Conservation (phyloP, 169 alveolate species). For the Eimeria tenella region DNA sequence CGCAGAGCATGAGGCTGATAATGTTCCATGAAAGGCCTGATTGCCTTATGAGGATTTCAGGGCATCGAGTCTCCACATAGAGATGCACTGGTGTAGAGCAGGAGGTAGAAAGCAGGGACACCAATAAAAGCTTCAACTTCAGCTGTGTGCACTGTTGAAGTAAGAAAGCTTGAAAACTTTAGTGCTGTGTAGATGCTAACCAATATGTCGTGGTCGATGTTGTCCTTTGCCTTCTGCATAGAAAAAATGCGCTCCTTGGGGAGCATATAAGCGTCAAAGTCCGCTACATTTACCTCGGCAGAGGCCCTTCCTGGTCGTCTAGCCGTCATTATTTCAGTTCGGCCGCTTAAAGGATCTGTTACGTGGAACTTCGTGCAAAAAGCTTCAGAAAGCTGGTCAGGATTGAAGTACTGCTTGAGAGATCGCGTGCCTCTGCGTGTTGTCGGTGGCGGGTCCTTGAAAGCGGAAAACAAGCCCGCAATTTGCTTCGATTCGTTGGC, state of each 20-base stretch:
- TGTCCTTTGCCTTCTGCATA: slow-evolving; percentile 64
- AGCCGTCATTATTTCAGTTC: slow-evolving; percentile 80
- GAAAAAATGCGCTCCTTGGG: slow-evolving; percentile 40
- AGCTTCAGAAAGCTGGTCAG: slow-evolving; percentile 76
- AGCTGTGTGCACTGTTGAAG: too few species aligned
- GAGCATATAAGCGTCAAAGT: slow-evolving; percentile 76
- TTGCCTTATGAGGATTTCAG: too few species aligned
- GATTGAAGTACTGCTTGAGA: slow-evolving; percentile 43
- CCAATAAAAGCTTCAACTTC: too few species aligned
- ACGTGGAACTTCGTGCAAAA: slow-evolving; percentile 77
- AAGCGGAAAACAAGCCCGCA: not conserved
- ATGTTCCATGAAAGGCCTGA: too few species aligned
- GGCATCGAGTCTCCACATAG: too few species aligned
- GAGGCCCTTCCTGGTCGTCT: slow-evolving; percentile 79
- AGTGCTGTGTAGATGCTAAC: not conserved
- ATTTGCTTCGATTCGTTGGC: slow-evolving; percentile 43
- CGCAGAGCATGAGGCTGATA: too few species aligned
- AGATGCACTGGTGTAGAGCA: too few species aligned
- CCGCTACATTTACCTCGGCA: slow-evolving; percentile 66
- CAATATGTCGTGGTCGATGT: slow-evolving; percentile 58
- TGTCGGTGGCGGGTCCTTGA: not conserved
- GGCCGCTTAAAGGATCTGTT: slow-evolving; percentile 73
- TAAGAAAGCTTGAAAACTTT: not conserved
- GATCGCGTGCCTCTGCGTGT: slow-evolving; percentile 34
- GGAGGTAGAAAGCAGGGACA: too few species aligned